phyloP scores from a whole-genome alignment of 73 alveolate genomes.

The Tetrahymena borealis region DNA sequence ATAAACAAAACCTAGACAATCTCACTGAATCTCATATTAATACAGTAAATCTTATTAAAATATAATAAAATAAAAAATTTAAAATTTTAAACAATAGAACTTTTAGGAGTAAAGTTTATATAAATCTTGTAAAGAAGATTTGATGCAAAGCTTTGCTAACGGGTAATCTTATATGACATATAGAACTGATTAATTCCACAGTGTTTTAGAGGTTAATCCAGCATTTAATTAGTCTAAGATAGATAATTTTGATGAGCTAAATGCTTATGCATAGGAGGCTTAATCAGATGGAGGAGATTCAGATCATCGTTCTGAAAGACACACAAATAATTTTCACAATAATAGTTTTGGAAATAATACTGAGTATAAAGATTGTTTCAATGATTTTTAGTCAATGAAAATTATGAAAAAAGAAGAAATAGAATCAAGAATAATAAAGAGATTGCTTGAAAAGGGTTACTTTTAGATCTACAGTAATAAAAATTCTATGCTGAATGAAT shows the following conservation, averaged over 20 bases:
- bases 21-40: too few relatives aligned
- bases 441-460: background rate
- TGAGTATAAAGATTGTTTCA: background rate
- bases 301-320: background rate
- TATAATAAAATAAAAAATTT: too few relatives aligned
- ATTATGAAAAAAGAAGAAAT: background rate
- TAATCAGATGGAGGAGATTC: background rate
- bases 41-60: too few relatives aligned
- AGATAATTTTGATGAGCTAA: background rate
- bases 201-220: background rate
- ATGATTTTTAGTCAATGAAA: too few relatives aligned
- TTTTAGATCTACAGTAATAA: background rate
- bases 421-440: background rate
- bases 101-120: background rate
- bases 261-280: background rate
- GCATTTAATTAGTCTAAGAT: background rate
- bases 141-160: background rate
- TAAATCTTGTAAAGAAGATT: background rate
- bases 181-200: background rate
- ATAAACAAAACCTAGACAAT: too few relatives aligned
- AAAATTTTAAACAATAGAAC: background rate
- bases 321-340: background rate
- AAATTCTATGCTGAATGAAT: background rate
- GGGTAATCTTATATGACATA: background rate
- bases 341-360: background rate